A percentile compares a stretch with the other conserved stretches of the same genome.
phyloP scores from a whole-genome alignment of 2,329 filamentous ascomycete genomes.

The Penicillium italicum region DNA sequence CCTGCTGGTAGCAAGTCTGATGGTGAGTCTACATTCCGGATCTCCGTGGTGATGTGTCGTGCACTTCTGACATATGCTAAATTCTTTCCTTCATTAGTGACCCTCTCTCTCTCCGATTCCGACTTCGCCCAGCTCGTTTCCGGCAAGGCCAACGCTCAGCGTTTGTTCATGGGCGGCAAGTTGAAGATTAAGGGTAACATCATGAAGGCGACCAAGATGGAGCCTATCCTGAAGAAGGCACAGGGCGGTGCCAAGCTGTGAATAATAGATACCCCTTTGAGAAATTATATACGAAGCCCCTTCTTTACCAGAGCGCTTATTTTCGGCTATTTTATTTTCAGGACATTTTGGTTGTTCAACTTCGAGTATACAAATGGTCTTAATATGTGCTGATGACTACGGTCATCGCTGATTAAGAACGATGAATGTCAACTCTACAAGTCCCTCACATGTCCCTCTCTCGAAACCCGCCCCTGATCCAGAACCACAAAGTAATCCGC shows the following conservation, averaged over 20 bases:
- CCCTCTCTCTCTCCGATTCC: conserved; percentile 75
- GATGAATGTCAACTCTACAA: conserved; percentile 6
- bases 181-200: conserved; percentile 97
- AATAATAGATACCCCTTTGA: conserved; percentile 46
- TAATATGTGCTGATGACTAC: neutral
- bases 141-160: conserved; percentile 91
- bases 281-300: conserved; percentile 6
- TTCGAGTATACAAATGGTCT: neutral
- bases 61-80: conserved; percentile 2
- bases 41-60: neutral
- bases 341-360: neutral
- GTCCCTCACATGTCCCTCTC: conserved; percentile 30
- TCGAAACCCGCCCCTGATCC: conserved; percentile 48
- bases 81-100: conserved; percentile 55
- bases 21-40: conserved; percentile 52
- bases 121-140: conserved; percentile 80
- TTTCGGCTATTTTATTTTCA: neutral
- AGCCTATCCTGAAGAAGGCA: conserved; percentile 86
- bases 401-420: neutral
- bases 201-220: conserved; percentile 96
- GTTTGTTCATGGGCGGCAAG: conserved; percentile 96
- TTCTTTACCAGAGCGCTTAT: neutral
- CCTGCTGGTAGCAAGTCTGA: conserved; percentile 72
- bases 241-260: conserved; percentile 75
- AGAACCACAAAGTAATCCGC: conserved; percentile 56